Percentiles rank a stretch among this genome's conserved stretches.
phyloP scores from a whole-genome alignment of 352 stramenopile genomes.

The Paralagenidium karlingii region DNA sequence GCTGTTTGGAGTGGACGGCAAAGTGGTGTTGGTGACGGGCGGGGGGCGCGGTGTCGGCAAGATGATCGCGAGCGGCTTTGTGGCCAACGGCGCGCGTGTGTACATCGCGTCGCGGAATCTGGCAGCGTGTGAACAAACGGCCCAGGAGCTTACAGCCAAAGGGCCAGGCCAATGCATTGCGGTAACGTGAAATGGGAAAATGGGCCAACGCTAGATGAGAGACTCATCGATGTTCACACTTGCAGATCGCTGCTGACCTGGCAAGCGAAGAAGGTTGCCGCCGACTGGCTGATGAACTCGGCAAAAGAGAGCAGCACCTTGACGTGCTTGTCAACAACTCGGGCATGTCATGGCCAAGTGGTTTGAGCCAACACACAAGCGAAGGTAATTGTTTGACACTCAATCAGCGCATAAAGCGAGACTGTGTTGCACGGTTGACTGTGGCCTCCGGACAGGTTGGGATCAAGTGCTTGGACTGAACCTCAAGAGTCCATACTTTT shows the following conservation, averaged over 20 bases:
- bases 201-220: no score
- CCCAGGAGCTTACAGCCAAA: constrained; percentile 41
- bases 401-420: no score
- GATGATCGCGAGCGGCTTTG: constrained; percentile 93
- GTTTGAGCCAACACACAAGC: constrained; percentile 19
- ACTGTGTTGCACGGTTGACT: no score
- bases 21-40: constrained; percentile 87
- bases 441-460: no score
- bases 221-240: no score
- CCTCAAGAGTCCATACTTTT: constrained; percentile 91
- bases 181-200: constrained; percentile 9
- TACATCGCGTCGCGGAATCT: constrained; percentile 84
- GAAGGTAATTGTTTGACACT: constrained; percentile 10
- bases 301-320: constrained; percentile 53
- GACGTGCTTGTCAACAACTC: constrained; percentile 95
- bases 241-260: constrained; percentile 66
- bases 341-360: constrained; percentile 37
- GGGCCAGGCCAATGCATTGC: constrained; percentile 49
- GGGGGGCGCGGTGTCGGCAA: constrained; percentile 89
- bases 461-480: constrained; percentile 90
- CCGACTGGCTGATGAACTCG: constrained; percentile 62
- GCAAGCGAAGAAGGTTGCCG: constrained; percentile 64
- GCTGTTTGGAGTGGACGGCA: constrained; percentile 57
- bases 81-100: constrained; percentile 86
- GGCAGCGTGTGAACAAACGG: constrained; percentile 60